Evolutionary conservation across 768 basidiomycete genomes (phyloP), one percentile per base, ranked within the genome.

Genomic region (Phylloporus sp.): DNA sequence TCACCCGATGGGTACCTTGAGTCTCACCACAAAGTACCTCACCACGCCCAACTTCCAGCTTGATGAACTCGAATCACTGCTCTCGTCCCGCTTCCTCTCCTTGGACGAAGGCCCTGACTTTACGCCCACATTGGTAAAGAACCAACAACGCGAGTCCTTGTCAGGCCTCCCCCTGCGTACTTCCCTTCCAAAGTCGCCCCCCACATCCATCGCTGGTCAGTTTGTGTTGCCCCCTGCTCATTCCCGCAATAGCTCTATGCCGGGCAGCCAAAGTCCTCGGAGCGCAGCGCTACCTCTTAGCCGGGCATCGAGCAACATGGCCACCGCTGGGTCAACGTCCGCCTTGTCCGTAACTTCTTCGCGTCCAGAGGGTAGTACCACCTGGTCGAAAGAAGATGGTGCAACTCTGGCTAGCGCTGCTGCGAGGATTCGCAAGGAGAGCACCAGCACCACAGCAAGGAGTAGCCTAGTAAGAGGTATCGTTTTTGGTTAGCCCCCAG

Each of bases 41-140:
- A 73, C 78, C 12, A 71, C 77, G 1, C 86, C 88, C 5, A 73
- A 78, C 59, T 91, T 91, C 73, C 77, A 81, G 55, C 71, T 91
- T 27, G 87, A 90, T 66, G 85, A 88, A 57, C 75, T 85, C 28
- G 90, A 92, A 68, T 84, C 85, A 1, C 70, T 90, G 2, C 73
- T 91, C 5, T 89, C 86, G 3, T 85, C 84, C 4, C 74, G 81
- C 13, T 88, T 92, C 61, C 73, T 86, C 23, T 84, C 84, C 2
- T 74, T 82, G 49, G 85, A 88, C 58, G 79, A 82, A 58, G 83
- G 79, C 16, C 74, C 73, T 12, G 79, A 78, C 27, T 91, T 90
- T 62, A 80, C 85, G 0, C 89, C 88, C 0, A 91, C 89, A 0
- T 72, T 90, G 11, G 73, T 76, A 28, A 83, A 81, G 76, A 80